A percentile compares a stretch with the other conserved stretches of the same genome.
Evolutionary conservation across 208 protist species (phyloP).

Genomic region (Trypanosoma melophagium): DNA sequence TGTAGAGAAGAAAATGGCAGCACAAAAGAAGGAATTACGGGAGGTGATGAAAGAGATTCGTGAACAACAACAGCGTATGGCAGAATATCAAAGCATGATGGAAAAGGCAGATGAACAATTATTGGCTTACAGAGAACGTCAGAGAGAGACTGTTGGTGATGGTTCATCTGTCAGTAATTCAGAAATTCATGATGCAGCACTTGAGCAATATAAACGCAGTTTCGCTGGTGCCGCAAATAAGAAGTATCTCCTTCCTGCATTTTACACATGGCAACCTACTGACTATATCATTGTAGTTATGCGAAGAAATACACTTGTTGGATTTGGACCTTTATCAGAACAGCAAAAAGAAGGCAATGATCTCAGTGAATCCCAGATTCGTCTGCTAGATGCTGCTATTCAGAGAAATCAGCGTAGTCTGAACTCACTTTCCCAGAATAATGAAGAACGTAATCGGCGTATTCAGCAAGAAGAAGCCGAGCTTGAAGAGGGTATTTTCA

Average conservation of each 20-base stretch:
- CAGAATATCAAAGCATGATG: constrained; percentile 71
- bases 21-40: constrained; percentile 59
- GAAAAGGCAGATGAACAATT: constrained; percentile 80
- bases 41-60: constrained; percentile 73
- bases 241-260: constrained; percentile 74
- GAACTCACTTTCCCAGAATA: constrained; percentile 24
- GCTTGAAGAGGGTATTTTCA: constrained; percentile 52
- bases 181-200: neutral
- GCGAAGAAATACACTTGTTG: constrained; percentile 64
- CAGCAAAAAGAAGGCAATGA: constrained; percentile 14
- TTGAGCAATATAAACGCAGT: constrained; percentile 58
- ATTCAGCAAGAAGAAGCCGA: constrained; percentile 23
- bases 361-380: constrained; percentile 62
- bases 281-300: constrained; percentile 70
- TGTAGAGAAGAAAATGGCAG: constrained; percentile 55
- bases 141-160: neutral
- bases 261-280: constrained; percentile 73
- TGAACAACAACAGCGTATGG: constrained; percentile 68
- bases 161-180: constrained; percentile 8
- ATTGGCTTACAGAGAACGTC: constrained; percentile 43
- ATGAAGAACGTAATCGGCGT: constrained; percentile 22
- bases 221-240: constrained; percentile 71
- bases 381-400: constrained; percentile 56
- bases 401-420: constrained; percentile 34
- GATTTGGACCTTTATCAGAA: constrained; percentile 50